phyloP scores from a whole-genome alignment of 164 flowering plant genomes.

The Litsea cubeba region DNA sequence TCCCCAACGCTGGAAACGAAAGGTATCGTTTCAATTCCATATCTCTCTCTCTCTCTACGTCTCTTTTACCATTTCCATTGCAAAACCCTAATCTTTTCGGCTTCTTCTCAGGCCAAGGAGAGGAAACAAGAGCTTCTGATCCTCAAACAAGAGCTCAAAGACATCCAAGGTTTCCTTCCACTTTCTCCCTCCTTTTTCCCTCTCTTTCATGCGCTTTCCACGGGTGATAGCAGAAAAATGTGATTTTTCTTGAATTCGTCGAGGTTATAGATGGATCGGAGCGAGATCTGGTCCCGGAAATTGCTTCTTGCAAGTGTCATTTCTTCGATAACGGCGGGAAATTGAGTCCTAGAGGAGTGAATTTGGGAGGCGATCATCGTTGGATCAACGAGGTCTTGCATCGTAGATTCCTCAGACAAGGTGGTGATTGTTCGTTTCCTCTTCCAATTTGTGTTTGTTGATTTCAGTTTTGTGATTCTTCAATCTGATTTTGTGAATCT shows the following conservation, averaged over 20 bases:
- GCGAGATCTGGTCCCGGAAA: slow-evolving; percentile 47
- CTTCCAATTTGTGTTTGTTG: slow-evolving; percentile 12
- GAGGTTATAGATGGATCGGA: slow-evolving; percentile 48
- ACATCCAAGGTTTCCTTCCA: slow-evolving; percentile 54
- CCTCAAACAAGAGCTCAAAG: slow-evolving; percentile 64
- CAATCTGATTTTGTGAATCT: background rate
- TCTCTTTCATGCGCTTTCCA: background rate
- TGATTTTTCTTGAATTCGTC: background rate
- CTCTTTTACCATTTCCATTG: slow-evolving; percentile 6
- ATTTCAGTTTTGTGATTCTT: background rate
- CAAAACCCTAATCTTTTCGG: slow-evolving; percentile 1
- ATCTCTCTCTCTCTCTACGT: too few relatives aligned
- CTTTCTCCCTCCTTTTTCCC: too few relatives aligned
- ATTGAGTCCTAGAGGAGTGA: slow-evolving; percentile 25
- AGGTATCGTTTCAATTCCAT: slow-evolving; percentile 33
- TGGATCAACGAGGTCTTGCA: slow-evolving; percentile 60
- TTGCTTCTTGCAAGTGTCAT: slow-evolving; percentile 80
- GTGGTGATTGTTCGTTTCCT: slow-evolving; percentile 12
- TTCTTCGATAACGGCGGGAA: slow-evolving; percentile 65
- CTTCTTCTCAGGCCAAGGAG: slow-evolving; percentile 63
- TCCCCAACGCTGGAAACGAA: slow-evolving; percentile 70
- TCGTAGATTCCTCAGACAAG: slow-evolving; percentile 85
- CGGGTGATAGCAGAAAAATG: background rate
- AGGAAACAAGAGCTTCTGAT: slow-evolving; percentile 64
- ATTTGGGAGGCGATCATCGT: slow-evolving; percentile 9